phyloP scores from a whole-genome alignment of 2,329 filamentous ascomycete species.

The Teratosphaeria gauchensis region DNA sequence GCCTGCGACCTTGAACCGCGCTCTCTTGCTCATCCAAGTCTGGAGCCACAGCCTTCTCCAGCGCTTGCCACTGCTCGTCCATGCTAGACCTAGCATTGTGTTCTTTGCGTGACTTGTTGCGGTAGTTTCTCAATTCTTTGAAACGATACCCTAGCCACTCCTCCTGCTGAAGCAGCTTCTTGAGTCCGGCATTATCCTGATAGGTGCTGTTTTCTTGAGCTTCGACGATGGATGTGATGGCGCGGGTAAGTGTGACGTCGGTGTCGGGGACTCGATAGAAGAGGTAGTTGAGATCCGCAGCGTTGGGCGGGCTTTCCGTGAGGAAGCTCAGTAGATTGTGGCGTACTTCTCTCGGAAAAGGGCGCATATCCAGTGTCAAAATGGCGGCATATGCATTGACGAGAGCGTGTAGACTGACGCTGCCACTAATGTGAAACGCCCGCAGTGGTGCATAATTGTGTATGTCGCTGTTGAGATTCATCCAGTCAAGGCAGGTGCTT shows the following conservation, averaged over 20 bases:
- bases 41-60: neutral
- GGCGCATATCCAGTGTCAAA: slow-evolving; percentile 9
- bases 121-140: neutral
- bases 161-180: neutral
- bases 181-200: neutral
- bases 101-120: neutral
- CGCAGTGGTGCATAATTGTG: slow-evolving; percentile 5
- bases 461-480: slow-evolving; percentile 11
- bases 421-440: slow-evolving; percentile 5
- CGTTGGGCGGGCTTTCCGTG: neutral
- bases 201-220: neutral
- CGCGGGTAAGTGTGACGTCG: slow-evolving; percentile 8
- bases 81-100: slow-evolving; percentile 1
- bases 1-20: neutral
- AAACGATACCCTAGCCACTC: neutral
- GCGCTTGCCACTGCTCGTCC: neutral
- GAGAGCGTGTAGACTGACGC: slow-evolving; percentile 4
- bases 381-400: slow-evolving; percentile 12
- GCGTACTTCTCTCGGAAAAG: slow-evolving; percentile 6
- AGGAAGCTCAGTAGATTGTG: slow-evolving; percentile 6
- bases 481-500: slow-evolving; percentile 9
- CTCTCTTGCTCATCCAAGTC: neutral
- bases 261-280: slow-evolving; percentile 6
- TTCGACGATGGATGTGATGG: slow-evolving; percentile 9
- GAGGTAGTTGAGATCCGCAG: slow-evolving; percentile 7